A percentile compares a stretch with the other conserved stretches of the same genome.
phyloP scores from a whole-genome alignment of 108 stramenopile genomes.

The Stephanodiscus minutulus region DNA sequence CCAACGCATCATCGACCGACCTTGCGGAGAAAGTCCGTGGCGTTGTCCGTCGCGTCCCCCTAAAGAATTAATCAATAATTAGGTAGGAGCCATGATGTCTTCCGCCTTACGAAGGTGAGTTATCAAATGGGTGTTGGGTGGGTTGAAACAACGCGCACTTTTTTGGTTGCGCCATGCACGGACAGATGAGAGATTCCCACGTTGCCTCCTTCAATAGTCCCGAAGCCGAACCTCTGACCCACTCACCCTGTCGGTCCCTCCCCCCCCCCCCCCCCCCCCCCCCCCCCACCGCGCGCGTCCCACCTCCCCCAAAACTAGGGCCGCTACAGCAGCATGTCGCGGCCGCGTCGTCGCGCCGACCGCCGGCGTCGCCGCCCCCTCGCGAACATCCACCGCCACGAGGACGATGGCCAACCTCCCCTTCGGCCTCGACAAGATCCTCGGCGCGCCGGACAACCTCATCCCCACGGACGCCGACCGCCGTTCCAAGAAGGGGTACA shows the following conservation, averaged over 20 bases:
- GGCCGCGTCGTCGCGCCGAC: conserved; percentile 2
- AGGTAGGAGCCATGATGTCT: conserved; percentile 3
- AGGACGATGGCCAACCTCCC: conserved; percentile 65
- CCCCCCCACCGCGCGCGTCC: background rate
- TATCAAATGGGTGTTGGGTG: background rate
- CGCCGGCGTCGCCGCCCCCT: conserved; percentile 26
- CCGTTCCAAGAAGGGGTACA: conserved; percentile 56
- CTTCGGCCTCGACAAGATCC: conserved; percentile 82
- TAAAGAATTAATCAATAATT: too few species aligned
- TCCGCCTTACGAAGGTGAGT: conserved; percentile 18
- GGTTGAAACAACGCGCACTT: background rate
- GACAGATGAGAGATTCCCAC: background rate
- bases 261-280: background rate
- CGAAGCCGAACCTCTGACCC: background rate
- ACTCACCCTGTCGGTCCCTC: background rate
- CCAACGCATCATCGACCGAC: too few species aligned
- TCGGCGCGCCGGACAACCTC: conserved; percentile 82
- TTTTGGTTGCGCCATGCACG: background rate
- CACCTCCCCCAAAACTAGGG: background rate
- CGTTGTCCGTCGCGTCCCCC: too few species aligned
- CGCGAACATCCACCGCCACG: conserved; percentile 6
- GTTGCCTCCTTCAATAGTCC: background rate
- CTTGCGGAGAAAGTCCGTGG: too few species aligned
- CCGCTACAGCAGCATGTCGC: conserved; percentile 13
- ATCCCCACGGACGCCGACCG: conserved; percentile 84